A percentile compares a stretch with the other conserved stretches of the same genome.
These are phyloP conservation scores for Paxillus involutus DNA, from an alignment of 768 basidiomycete species.

Conservation along the genomic window DNA sequence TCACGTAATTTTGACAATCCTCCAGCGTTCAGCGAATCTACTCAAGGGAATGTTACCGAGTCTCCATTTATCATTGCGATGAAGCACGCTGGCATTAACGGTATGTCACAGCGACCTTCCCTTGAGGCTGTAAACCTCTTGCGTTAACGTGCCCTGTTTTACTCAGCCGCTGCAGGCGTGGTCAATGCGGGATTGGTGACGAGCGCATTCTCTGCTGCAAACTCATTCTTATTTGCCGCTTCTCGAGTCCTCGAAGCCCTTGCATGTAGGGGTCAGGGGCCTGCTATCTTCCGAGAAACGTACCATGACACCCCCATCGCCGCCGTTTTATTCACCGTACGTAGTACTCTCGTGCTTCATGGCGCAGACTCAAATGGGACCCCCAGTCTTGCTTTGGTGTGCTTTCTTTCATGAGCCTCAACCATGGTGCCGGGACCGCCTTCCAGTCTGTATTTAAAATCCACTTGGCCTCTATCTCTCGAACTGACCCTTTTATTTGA, in stretches of 20 bases:
- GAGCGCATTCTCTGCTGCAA: conserved; percentile 70
- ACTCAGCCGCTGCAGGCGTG: conserved; percentile 54
- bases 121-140: not conserved
- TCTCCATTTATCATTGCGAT: not conserved
- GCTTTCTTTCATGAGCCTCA: conserved; percentile 63
- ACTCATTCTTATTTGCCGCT: conserved; percentile 57
- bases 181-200: conserved; percentile 77
- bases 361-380: not conserved
- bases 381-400: conserved; percentile 38
- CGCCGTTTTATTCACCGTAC: conserved; percentile 28
- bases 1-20: not conserved
- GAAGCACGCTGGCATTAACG: conserved; percentile 60
- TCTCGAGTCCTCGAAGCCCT: conserved; percentile 41
- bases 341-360: conserved; percentile 4
- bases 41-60: not conserved
- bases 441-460: conserved; percentile 5
- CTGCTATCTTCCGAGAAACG: conserved; percentile 46
- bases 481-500: not conserved
- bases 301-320: conserved; percentile 47
- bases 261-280: conserved; percentile 48
- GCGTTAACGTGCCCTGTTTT: not conserved
- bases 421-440: conserved; percentile 43
- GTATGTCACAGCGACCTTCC: conserved; percentile 18
- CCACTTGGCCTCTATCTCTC: not conserved
- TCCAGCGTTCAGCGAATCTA: not conserved